These are phyloP conservation scores for Colletotrichum cereale DNA, from an alignment of 2,329 filamentous ascomycete species.

Conservation along the genomic window DNA sequence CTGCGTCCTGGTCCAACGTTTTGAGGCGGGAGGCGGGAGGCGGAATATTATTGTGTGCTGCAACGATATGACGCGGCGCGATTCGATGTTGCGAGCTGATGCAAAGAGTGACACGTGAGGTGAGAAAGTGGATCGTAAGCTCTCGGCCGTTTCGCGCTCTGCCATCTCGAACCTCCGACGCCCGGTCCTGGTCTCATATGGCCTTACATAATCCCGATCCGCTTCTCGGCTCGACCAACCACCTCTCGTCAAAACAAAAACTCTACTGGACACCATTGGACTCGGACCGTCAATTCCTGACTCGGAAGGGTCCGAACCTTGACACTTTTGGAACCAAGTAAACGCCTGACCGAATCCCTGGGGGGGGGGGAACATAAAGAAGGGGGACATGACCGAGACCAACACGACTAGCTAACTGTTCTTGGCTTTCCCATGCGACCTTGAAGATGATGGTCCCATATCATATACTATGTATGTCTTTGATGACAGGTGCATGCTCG, in stretches of 20 bases:
- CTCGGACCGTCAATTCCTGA: neutral
- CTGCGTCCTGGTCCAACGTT: neutral
- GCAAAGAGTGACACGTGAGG: neutral
- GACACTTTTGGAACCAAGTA: too few relatives aligned
- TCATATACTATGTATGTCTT: too few relatives aligned
- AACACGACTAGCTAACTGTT: neutral
- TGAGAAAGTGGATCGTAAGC: neutral
- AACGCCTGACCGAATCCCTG: neutral
- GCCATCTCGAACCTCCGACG: slow-evolving; percentile 3
- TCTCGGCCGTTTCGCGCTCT: slow-evolving; percentile 14
- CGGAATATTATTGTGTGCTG: neutral
- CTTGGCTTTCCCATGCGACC: neutral
- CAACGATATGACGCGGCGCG: too few relatives aligned
- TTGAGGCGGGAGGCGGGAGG: neutral
- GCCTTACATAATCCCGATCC: slow-evolving; percentile 10
- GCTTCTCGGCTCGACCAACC: neutral
- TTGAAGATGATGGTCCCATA: too few relatives aligned
- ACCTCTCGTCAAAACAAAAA: neutral
- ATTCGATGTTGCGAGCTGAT: neutral
- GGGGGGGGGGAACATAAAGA: neutral
- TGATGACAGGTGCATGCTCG: slow-evolving; percentile 46
- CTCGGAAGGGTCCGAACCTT: neutral
- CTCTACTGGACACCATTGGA: neutral
- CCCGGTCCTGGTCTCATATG: neutral
- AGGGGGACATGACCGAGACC: too few relatives aligned